Evolutionary conservation across 1,284 basidiomycete genomes (phyloP).

Genomic region (Melampsora medusae): DNA sequence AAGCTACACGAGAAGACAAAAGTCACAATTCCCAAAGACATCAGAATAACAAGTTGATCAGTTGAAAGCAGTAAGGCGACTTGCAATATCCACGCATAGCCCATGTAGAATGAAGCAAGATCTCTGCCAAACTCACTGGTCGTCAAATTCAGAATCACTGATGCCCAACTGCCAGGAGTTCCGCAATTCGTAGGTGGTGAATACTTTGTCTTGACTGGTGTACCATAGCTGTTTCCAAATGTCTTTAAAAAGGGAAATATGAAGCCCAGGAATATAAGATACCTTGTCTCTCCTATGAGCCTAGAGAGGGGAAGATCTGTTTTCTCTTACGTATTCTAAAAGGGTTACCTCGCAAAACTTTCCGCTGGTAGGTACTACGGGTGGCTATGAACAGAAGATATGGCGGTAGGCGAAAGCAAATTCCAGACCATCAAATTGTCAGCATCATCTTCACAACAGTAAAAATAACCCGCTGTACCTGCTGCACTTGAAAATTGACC

Average conservation of each 20-base stretch:
- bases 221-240: constrained; percentile 29
- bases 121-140: constrained; percentile 12
- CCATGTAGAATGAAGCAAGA: too few relatives aligned
- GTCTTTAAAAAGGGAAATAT: background rate
- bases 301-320: background rate
- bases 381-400: constrained; percentile 11
- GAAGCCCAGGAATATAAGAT: background rate
- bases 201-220: constrained; percentile 29
- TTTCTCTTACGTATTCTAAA: constrained; percentile 13
- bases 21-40: background rate
- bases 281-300: background rate
- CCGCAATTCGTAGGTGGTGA: constrained; percentile 33
- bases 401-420: background rate
- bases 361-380: constrained; percentile 22
- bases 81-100: too few relatives aligned
- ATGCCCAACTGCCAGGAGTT: constrained; percentile 23
- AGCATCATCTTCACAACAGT: background rate
- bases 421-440: background rate
- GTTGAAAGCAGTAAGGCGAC: too few relatives aligned
- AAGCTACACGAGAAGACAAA: constrained; percentile 23
- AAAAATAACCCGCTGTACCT: background rate
- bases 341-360: constrained; percentile 24
- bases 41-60: too few relatives aligned
- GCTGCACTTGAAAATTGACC: background rate
- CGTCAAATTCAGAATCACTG: constrained; percentile 31